Evolutionary conservation across 495 filamentous ascomycete genomes (phyloP).

Genomic region (Penicillium crystallinum): DNA sequence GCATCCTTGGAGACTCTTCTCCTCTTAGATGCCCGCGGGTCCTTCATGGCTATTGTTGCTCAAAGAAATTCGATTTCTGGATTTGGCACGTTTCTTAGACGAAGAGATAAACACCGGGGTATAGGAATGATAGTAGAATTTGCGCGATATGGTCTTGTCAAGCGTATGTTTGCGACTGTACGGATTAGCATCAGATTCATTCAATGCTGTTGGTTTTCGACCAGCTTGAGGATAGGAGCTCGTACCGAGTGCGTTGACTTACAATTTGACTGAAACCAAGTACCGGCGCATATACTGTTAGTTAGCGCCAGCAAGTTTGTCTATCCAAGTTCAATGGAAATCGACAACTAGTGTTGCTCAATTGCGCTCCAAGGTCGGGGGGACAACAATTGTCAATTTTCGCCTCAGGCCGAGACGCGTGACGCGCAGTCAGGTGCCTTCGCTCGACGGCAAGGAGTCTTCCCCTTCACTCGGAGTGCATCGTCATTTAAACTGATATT

Average conservation of each 20-base stretch:
- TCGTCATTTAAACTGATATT: too few relatives aligned
- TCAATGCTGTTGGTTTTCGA: not conserved
- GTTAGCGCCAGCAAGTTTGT: not conserved
- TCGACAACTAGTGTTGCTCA: slow-evolving; percentile 2
- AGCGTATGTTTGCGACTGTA: not conserved
- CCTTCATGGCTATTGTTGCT: slow-evolving; percentile 25
- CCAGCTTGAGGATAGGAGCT: not conserved
- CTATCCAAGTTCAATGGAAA: not conserved
- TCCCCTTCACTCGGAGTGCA: not conserved
- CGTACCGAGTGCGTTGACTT: not conserved
- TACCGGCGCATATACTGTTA: not conserved
- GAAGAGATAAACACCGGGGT: not conserved
- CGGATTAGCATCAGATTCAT: not conserved
- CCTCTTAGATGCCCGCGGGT: slow-evolving; percentile 38
- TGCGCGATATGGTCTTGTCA: not conserved
- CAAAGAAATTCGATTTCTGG: not conserved
- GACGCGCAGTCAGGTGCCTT: slow-evolving; percentile 34
- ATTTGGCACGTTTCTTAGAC: not conserved
- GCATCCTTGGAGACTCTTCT: slow-evolving; percentile 36
- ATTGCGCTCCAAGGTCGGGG: slow-evolving; percentile 5
- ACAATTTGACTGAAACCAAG: not conserved
- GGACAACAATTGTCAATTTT: slow-evolving; percentile 16
- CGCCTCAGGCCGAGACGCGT: slow-evolving; percentile 35
- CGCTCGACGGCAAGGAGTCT: not conserved
- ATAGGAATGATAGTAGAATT: not conserved